These are phyloP conservation scores for Colletotrichum sp. DNA, from an alignment of 2,329 filamentous ascomycete species.

Conservation along the genomic window DNA sequence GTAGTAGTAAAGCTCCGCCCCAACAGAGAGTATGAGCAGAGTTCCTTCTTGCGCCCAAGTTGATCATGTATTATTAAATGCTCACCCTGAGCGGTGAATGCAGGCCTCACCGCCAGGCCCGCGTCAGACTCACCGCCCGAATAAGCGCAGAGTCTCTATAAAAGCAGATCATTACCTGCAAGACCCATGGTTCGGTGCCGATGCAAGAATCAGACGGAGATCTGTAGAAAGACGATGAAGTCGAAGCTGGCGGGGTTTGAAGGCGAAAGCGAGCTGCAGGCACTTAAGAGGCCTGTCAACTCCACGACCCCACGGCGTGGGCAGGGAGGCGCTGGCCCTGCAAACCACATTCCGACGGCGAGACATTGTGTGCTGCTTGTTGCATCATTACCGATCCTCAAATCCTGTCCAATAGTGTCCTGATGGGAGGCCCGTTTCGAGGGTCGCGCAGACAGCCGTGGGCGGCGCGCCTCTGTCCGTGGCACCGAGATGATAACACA, in stretches of 20 bases:
- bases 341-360: neutral
- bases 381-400: neutral
- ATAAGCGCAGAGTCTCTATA: neutral
- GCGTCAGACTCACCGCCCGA: neutral
- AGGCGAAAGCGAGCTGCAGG: slow-evolving; percentile 12
- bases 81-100: neutral
- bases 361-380: neutral
- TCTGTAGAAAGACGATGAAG: neutral
- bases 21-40: neutral
- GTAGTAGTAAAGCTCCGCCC: neutral
- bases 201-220: neutral
- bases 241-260: neutral
- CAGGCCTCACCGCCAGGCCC: neutral
- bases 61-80: neutral
- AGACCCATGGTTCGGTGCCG: neutral
- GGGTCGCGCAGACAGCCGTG: neutral
- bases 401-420: neutral
- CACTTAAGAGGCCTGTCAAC: slow-evolving; percentile 7
- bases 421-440: neutral
- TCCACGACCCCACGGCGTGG: neutral
- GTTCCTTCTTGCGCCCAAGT: neutral
- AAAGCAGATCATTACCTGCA: neutral
- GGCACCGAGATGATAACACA: neutral
- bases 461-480: neutral
- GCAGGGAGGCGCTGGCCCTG: neutral